Evolutionary conservation across 257 asterid genomes (phyloP), one percentile per base, ranked within the genome.

Genomic region (Lycium barbarum): DNA sequence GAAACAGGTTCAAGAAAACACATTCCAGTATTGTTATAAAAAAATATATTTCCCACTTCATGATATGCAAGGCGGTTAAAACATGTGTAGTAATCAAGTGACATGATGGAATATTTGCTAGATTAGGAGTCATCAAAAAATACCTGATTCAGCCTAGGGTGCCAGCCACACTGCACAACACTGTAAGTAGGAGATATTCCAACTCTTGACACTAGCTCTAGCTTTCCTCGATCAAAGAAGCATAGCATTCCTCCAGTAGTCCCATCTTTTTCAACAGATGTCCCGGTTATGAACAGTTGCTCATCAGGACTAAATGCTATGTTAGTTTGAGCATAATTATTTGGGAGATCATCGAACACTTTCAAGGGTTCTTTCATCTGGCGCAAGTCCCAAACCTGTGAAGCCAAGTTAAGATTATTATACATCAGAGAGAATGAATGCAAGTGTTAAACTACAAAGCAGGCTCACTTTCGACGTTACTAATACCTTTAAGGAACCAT

Each of bases 141-240:
- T 89, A 94, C 98, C 98, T 96, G 98, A 89, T 96, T 93, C 89
- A 95, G 85, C 89, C 92, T 95, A 66, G 98, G 97, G 91, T 96
- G 97, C 99, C 98, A 96, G 67, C 91, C 93, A 89, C 99, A 96
- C 81, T 92, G 98, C 83, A 96, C 99, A 9, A 94, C 99, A 86
- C 99, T 96, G 82, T 84, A 90, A 57, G 90, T 92, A 54, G 98
- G 93, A 68, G 98, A 92, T 89, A 96, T 90, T 89, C 98, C 99
- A 70, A 96, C 95, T 88, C 90, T 91, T 17, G 97, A 91, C 20
- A 93, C 95, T 73, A 95, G 86, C 90, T 95, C 98, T 88, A 96
- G 88, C 83, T 96, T 96, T 54, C 76, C 86, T 73, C 99, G 91
- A 88, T 96, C 98, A 84, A 84, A 96, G 68, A 96, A 87, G 89